Percentiles rank a stretch among this genome's conserved stretches.
phyloP scores from a whole-genome alignment of 257 asterid genomes.

The Nicotiana otophora region DNA sequence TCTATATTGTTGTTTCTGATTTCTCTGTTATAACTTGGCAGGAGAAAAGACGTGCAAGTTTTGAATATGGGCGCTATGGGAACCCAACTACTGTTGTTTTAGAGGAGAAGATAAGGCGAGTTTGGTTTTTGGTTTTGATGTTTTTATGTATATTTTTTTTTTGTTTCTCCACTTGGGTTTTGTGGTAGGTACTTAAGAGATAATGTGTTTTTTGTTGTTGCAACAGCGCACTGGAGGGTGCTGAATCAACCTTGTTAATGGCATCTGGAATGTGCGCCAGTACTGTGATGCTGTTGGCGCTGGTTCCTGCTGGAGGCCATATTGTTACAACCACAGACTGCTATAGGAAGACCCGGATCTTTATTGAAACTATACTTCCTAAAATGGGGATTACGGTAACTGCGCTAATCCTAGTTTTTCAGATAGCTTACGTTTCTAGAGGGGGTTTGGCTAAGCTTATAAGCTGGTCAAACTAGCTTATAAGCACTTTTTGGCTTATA shows the following conservation, averaged over 20 bases:
- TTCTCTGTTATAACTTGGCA: slow-evolving; percentile 19
- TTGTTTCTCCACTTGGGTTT: background rate
- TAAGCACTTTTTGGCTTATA: no score
- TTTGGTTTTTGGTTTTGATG: background rate
- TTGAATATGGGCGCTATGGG: slow-evolving; percentile 93
- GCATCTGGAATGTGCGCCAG: slow-evolving; percentile 97
- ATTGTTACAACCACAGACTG: slow-evolving; percentile 89
- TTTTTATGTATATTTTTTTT: background rate
- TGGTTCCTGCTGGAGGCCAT: slow-evolving; percentile 94
- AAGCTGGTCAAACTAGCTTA: no score
- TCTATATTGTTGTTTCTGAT: background rate
- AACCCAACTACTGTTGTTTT: slow-evolving; percentile 78
- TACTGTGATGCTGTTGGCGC: slow-evolving; percentile 75
- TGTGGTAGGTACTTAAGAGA: background rate
- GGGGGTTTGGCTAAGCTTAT: no score
- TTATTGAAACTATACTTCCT: slow-evolving; percentile 77
- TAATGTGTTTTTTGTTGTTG: slow-evolving; percentile 11
- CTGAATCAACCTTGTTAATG: slow-evolving; percentile 71
- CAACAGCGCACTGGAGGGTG: slow-evolving; percentile 92
- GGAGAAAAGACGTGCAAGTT: slow-evolving; percentile 82
- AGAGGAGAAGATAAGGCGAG: slow-evolving; percentile 84
- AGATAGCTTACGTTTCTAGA: background rate
- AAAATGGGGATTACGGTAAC: slow-evolving; percentile 85
- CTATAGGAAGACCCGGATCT: slow-evolving; percentile 80
- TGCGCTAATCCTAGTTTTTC: background rate